Evolutionary conservation across 495 filamentous ascomycete genomes (phyloP).

Genomic region (Letharia columbiana): DNA sequence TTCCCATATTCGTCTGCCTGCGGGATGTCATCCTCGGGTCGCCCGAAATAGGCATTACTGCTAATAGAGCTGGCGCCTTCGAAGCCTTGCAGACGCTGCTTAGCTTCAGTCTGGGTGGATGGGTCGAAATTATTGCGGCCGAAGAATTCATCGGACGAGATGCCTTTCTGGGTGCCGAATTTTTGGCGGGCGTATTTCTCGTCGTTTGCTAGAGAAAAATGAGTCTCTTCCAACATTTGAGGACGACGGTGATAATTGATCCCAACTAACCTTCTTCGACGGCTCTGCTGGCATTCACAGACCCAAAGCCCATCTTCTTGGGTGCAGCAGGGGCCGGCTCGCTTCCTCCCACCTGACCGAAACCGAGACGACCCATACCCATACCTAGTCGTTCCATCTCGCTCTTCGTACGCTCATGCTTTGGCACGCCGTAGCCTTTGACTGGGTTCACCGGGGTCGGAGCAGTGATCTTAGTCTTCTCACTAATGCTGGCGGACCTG

Average conservation of each 20-base stretch:
- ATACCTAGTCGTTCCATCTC: conserved; percentile 88
- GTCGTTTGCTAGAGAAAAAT: conserved; percentile 46
- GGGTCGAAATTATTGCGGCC: conserved; percentile 82
- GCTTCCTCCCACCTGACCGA: conserved; percentile 70
- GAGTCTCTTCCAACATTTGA: background rate
- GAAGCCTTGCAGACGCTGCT: conserved; percentile 77
- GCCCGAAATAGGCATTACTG: conserved; percentile 93
- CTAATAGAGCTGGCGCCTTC: conserved; percentile 89
- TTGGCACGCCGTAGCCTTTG: conserved; percentile 51
- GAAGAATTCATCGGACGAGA: conserved; percentile 97
- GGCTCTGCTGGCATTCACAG: conserved; percentile 61
- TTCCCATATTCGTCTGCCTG: conserved; percentile 48
- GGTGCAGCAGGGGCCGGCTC: conserved; percentile 52
- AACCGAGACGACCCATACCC: conserved; percentile 80
- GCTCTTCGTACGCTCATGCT: conserved; percentile 51
- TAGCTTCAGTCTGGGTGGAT: conserved; percentile 71
- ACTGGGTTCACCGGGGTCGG: conserved; percentile 68
- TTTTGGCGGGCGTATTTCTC: conserved; percentile 69
- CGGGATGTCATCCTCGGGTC: conserved; percentile 60
- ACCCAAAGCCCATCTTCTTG: conserved; percentile 84
- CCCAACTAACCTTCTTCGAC: conserved; percentile 56
- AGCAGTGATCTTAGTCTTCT: conserved; percentile 51
- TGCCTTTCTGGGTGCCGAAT: conserved; percentile 89
- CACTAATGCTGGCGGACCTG: conserved; percentile 37
- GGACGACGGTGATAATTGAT: conserved; percentile 12